Percentiles rank a stretch among this genome's conserved stretches.
Conservation (phyloP, 2,329 filamentous ascomycete species). For the Clonostachys chloroleuca region DNA sequence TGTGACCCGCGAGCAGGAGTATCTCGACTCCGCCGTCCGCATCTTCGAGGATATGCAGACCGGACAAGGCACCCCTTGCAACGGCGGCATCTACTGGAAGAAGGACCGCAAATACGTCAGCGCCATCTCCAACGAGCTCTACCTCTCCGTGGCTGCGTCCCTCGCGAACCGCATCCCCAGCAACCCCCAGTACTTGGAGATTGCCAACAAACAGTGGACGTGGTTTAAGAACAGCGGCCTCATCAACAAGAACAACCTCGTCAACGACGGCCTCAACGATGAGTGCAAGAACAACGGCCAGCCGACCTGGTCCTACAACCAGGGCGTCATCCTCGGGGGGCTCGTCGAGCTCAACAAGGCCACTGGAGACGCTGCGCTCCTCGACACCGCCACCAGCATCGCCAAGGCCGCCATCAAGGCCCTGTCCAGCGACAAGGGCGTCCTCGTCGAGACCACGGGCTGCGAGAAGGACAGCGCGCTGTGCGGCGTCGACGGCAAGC, state of each 20-base stretch:
- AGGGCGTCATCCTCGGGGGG: conserved; percentile 51
- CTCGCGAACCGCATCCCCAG: conserved; percentile 42
- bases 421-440: conserved; percentile 35
- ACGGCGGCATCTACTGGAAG: conserved; percentile 53
- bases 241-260: conserved; percentile 42
- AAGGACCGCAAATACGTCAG: conserved; percentile 39
- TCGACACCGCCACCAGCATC: conserved; percentile 38
- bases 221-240: conserved; percentile 48
- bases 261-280: conserved; percentile 48
- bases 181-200: conserved; percentile 35
- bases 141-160: conserved; percentile 46
- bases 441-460: conserved; percentile 34
- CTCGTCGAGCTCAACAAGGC: conserved; percentile 46
- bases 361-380: conserved; percentile 32
- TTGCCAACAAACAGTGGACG: conserved; percentile 44
- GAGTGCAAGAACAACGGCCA: conserved; percentile 46
- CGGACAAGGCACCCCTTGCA: conserved; percentile 40
- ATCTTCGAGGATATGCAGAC: conserved; percentile 52
- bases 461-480: conserved; percentile 24
- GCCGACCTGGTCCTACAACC: conserved; percentile 52
- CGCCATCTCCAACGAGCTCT: conserved; percentile 55
- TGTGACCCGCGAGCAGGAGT: conserved; percentile 43
- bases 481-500: conserved; percentile 46
- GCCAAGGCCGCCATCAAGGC: conserved; percentile 45
- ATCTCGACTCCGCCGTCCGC: conserved; percentile 44